A percentile compares a stretch with the other conserved stretches of the same genome.
Evolutionary conservation across 371 early-diverging fungal species (phyloP).

Genomic region (Chytridium lagenaria): DNA sequence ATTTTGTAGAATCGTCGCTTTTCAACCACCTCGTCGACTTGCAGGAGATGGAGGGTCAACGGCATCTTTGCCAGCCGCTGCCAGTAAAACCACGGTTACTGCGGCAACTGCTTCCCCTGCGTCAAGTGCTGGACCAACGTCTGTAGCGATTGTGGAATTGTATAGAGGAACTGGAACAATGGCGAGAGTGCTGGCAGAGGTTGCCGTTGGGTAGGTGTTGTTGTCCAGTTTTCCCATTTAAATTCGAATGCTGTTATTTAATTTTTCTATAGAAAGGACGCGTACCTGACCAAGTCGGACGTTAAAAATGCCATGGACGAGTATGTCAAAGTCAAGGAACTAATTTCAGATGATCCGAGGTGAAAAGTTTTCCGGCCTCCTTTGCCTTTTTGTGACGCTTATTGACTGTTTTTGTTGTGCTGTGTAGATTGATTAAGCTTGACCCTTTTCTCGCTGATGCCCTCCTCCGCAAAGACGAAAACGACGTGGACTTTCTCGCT

Average conservation of each 20-base stretch:
- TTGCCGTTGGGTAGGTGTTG: slow-evolving; percentile 28
- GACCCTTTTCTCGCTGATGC: slow-evolving; percentile 68
- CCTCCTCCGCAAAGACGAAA: slow-evolving; percentile 65
- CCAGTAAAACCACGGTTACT: background rate
- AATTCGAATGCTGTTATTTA: no score
- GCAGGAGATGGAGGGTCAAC: slow-evolving; percentile 27
- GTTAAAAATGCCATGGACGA: slow-evolving; percentile 61
- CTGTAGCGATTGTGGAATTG: slow-evolving; percentile 33
- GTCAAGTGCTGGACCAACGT: background rate
- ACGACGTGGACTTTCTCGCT: slow-evolving; percentile 56
- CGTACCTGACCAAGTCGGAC: slow-evolving; percentile 62
- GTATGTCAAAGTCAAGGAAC: slow-evolving; percentile 63
- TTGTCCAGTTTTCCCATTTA: background rate
- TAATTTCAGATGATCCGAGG: slow-evolving; percentile 68
- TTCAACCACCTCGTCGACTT: slow-evolving; percentile 30
- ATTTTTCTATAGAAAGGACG: slow-evolving; percentile 60
- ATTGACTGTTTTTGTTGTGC: background rate
- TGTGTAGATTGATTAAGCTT: slow-evolving; percentile 55
- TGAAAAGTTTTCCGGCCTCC: slow-evolving; percentile 22
- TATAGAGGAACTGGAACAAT: slow-evolving; percentile 31
- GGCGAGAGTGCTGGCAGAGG: slow-evolving; percentile 28
- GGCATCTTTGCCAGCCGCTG: background rate
- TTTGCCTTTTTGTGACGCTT: background rate
- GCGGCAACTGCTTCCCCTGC: background rate
- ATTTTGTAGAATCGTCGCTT: slow-evolving; percentile 26